A percentile compares a stretch with the other conserved stretches of the same genome.
Conservation (phyloP, 2,329 filamentous ascomycete genomes). For the Uncinocarpus reesii region DNA sequence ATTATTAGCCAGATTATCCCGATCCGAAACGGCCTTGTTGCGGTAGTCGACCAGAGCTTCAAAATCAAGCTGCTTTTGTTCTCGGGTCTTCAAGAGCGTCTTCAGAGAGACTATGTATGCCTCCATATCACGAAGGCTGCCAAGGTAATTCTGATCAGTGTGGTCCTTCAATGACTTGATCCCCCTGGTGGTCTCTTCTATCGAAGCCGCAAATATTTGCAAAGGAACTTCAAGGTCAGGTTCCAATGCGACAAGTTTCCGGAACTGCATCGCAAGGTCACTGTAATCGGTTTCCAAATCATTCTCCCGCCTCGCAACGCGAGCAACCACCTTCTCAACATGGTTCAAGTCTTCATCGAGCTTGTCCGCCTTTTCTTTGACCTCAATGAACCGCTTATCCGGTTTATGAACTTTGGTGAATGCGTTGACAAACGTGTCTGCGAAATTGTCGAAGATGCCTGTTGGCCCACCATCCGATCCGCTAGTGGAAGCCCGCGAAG, state of each 20-base stretch:
- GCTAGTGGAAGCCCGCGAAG: slow-evolving; percentile 51
- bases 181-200: slow-evolving; percentile 71
- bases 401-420: slow-evolving; percentile 95
- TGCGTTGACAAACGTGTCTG: slow-evolving; percentile 92
- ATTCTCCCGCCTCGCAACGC: slow-evolving; percentile 75
- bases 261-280: slow-evolving; percentile 88
- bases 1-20: slow-evolving; percentile 64
- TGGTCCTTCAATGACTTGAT: slow-evolving; percentile 75
- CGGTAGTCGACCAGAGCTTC: slow-evolving; percentile 94
- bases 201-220: slow-evolving; percentile 73
- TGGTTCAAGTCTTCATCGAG: slow-evolving; percentile 85
- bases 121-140: slow-evolving; percentile 87
- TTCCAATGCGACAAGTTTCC: slow-evolving; percentile 81
- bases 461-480: slow-evolving; percentile 37
- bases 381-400: slow-evolving; percentile 87
- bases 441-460: slow-evolving; percentile 85
- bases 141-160: slow-evolving; percentile 92
- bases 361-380: slow-evolving; percentile 84
- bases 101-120: slow-evolving; percentile 84
- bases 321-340: slow-evolving; percentile 89
- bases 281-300: slow-evolving; percentile 82
- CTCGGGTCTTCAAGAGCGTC: slow-evolving; percentile 76
- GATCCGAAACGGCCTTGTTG: slow-evolving; percentile 76
- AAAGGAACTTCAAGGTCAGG: slow-evolving; percentile 73
- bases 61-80: slow-evolving; percentile 96